Base-by-base conservation (phyloP, 129 eudicot genomes). In the Ambrosia trifida region DNA sequence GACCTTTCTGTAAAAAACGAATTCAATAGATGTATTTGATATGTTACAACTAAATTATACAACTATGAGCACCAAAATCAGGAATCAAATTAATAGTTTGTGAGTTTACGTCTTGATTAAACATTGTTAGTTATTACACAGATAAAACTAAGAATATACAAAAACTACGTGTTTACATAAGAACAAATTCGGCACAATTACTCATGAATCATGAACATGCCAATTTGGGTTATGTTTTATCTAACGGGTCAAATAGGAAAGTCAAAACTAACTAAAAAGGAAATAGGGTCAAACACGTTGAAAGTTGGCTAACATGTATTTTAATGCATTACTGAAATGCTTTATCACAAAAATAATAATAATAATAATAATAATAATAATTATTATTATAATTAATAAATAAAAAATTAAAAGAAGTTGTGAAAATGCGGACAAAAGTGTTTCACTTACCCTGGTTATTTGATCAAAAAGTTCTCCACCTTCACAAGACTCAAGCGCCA, bases 401-500 rank as follows among this genome's bases (percentile, higher is more conserved):
- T 19, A 47, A 47, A 31, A 31, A 4, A 59, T 59, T 9, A 4
- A 59, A 30, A 5, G 11, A 30, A 14, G 18, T 47, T 13, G 3
- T 12, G 1, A 30, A 59, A 31, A 30, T 54, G 43, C 13, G 10
- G 41, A 59, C 41, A 13, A 59, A 59, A 13, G 65, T 59, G 43
- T 59, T 59, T 31, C 71, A 66, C 96, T 83, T 80, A 95, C 99
- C 91, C 97, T 88, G 57, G 88, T 88, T 69, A 95, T 95, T 79
- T 95, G 99, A 81, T 95, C 97, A 74, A 95, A 95, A 77, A 95
- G 96, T 72, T 95, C 99, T 70, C 97, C 99, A 51, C 96, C 99
- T 84, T 95, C 99, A 80, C 99, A 90, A 41, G 99, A 84, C 82
- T 95, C 99, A 8, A 95, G 99, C 9, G 97, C 99, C 99, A 95